Base-by-base conservation (phyloP, 805 yeast species). In the Torulaspora indica region DNA sequence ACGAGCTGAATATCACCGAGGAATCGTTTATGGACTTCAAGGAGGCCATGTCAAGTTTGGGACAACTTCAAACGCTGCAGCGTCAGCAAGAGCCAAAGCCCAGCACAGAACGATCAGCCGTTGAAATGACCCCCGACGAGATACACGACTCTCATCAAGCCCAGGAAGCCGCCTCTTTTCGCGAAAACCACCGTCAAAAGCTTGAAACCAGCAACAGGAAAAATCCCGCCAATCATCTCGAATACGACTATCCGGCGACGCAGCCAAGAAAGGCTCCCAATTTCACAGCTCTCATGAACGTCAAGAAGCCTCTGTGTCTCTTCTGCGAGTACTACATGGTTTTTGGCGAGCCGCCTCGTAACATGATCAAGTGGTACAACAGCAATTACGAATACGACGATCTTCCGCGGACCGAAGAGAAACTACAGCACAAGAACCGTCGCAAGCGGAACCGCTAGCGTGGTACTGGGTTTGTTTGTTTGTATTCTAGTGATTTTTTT, bases 291-390 rank as follows among this genome's bases (percentile, higher is more conserved):
- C 38, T 60, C 17, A 44, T 57, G 31, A 52, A 48, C 28, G 51
- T 52, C 8, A 49, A 52, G 23, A 43, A 49, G 9, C 60, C 60
- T 6, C 42, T 70, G 48, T 76, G 81, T 54, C 59, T 74, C 48
- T 69, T 76, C 42, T 76, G 81, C 57, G 78, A 76, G 50, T 76
- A 75, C 55, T 77, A 75, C 53, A 66, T 70, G 40, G 69, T 75
- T 1, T 76, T 68, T 56, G 80, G 81, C 1, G 61, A 59, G 35
- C 72, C 74, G 39, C 81, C 81, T 0, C 58, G 60, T 18, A 74
- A 75, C 53, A 69, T 74, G 70, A 72, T 76, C 47, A 72, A 70
- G 53, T 73, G 77, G 74, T 72, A 72, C 47, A 73, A 75, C 45
- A 56, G 50, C 35, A 51, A 47, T 30, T 54, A 51, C 45, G 64